A percentile compares a stretch with the other conserved stretches of the same genome.
These are phyloP conservation scores for Salix suchowensis DNA, from an alignment of 345 rosid genomes.

Conservation along the genomic window DNA sequence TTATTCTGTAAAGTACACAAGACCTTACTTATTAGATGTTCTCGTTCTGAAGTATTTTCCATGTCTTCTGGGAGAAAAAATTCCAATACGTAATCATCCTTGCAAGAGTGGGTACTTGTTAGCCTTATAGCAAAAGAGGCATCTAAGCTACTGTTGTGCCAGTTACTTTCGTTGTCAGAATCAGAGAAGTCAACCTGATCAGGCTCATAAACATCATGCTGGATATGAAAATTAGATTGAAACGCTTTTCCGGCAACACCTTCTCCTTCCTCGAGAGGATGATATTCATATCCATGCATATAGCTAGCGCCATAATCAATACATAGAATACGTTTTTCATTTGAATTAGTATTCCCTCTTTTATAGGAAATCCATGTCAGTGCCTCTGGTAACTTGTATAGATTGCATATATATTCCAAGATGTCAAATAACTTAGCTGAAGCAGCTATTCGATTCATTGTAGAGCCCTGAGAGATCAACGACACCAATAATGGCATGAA, in stretches of 20 bases:
- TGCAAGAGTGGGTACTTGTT: not conserved
- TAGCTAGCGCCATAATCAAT: not conserved
- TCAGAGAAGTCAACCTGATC: not conserved
- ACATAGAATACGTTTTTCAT: not conserved
- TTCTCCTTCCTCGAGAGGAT: not conserved
- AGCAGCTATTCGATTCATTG: not conserved
- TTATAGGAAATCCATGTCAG: not conserved
- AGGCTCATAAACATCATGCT: not conserved
- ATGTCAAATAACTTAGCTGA: not conserved
- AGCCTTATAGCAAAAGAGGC: not conserved
- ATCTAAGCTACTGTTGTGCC: accelerated
- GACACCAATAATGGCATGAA: not conserved
- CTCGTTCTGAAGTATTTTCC: not conserved
- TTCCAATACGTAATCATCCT: not conserved
- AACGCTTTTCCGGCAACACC: not conserved
- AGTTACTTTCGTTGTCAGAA: not conserved
- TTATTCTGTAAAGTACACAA: not conserved
- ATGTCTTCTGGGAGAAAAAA: not conserved
- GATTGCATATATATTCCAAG: not conserved
- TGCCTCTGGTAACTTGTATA: not conserved
- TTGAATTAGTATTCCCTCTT: not conserved
- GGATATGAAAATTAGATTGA: not conserved
- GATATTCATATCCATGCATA: not conserved
- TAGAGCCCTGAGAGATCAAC: not conserved
- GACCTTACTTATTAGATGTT: not conserved